These are phyloP conservation scores for Hericium coralloides DNA, from an alignment of 768 basidiomycete genomes.

Conservation along the genomic window DNA sequence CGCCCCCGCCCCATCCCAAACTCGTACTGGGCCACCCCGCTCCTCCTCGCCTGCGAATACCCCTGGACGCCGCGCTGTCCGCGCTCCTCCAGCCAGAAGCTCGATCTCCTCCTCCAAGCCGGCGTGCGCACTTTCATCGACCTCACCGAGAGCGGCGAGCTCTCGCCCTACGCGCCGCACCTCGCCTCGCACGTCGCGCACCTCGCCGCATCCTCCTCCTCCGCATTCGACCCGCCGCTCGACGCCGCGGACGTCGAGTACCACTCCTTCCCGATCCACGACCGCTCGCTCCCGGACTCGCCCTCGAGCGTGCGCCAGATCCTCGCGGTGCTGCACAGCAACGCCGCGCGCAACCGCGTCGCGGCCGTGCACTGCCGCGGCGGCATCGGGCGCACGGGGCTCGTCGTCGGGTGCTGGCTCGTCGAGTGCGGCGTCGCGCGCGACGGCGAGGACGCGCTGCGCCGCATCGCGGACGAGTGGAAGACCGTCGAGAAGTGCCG, in stretches of 20 bases:
- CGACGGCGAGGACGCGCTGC: conserved; percentile 56
- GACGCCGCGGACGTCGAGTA: conserved; percentile 52
- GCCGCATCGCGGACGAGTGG: conserved; percentile 62
- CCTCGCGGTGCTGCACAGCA: conserved; percentile 50
- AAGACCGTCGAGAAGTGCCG: conserved; percentile 69
- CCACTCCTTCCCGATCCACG: conserved; percentile 71
- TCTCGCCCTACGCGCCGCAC: conserved; percentile 52
- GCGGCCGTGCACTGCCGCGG: conserved; percentile 75
- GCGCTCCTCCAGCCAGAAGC: conserved; percentile 38
- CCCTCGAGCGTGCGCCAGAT: conserved; percentile 49
- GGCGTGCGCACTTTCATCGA: conserved; percentile 79
- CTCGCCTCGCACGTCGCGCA: conserved; percentile 44
- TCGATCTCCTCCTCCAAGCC: conserved; percentile 61
- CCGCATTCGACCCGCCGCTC: conserved; percentile 41
- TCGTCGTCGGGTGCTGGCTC: conserved; percentile 68
- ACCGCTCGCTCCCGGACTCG: conserved; percentile 58
- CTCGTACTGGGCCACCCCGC: conserved; percentile 74
- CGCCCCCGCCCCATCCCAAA: conserved; percentile 63
- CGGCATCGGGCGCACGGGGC: conserved; percentile 61
- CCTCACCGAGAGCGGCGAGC: conserved; percentile 75
- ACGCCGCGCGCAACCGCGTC: conserved; percentile 47
- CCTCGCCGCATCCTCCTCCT: conserved; percentile 22
- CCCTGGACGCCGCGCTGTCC: conserved; percentile 53
- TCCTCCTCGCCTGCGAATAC: conserved; percentile 73
- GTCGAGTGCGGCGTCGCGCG: conserved; percentile 54